phyloP scores from a whole-genome alignment of 306 rosid genomes.

The Glycine tomentella region DNA sequence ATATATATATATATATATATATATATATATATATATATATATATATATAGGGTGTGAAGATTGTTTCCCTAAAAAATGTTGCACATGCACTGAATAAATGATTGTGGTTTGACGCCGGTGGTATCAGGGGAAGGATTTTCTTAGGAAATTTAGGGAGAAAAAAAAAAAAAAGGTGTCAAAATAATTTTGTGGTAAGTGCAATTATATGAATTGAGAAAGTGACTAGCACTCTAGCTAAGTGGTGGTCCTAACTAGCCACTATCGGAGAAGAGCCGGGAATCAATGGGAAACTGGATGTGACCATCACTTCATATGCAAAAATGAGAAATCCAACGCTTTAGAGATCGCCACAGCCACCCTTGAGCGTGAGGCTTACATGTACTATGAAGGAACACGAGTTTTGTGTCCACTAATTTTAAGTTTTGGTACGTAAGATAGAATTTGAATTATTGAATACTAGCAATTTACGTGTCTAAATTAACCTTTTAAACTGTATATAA shows the following conservation, averaged over 20 bases:
- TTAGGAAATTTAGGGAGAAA: too few species aligned
- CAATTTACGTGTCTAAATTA: too few species aligned
- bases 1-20: too few species aligned
- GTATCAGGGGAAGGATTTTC: background rate
- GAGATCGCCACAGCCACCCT: too few species aligned
- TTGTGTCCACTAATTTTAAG: too few species aligned
- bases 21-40: too few species aligned
- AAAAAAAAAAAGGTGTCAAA: background rate
- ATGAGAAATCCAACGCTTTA: background rate
- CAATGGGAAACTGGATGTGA: background rate
- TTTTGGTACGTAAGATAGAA: too few species aligned
- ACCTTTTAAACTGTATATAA: background rate
- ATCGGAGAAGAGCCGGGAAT: background rate
- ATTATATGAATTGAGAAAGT: conserved; percentile 7
- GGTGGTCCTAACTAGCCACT: conserved; percentile 10
- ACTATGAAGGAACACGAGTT: too few species aligned
- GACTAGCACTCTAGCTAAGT: background rate
- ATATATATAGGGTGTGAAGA: background rate
- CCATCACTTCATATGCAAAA: background rate
- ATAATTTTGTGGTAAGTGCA: conserved; percentile 7
- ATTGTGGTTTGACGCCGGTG: background rate
- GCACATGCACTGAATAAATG: too few species aligned
- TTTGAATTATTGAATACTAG: too few species aligned
- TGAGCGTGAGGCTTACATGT: too few species aligned
- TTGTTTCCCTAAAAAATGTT: background rate